These are phyloP conservation scores for Guadua angustifolia DNA, from an alignment of 176 grass and related monocot species.

Conservation along the genomic window DNA sequence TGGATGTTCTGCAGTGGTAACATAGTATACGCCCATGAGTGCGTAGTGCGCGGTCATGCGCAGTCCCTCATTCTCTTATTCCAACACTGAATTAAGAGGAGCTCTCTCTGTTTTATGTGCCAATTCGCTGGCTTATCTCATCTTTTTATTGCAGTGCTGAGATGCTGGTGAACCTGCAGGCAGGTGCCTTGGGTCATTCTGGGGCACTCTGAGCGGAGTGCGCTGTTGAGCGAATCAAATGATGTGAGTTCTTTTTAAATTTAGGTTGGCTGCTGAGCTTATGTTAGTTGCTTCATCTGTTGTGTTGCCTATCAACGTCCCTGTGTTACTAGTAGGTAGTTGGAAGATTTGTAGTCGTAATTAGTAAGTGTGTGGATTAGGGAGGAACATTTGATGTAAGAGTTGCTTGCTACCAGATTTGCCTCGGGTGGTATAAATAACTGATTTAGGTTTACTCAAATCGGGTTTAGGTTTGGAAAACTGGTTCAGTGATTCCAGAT, in stretches of 20 bases:
- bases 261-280: neutral
- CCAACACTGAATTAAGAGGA: neutral
- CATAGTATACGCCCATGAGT: neutral
- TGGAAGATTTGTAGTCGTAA: neutral
- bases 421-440: too few relatives aligned
- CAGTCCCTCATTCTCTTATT: neutral
- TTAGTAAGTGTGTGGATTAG: neutral
- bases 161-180: conserved; percentile 78
- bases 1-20: neutral
- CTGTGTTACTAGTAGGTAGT: neutral
- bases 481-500: neutral
- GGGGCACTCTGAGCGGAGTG: conserved; percentile 86
- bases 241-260: conserved; percentile 47
- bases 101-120: neutral
- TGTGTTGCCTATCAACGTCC: neutral
- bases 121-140: conserved; percentile 5
- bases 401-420: neutral
- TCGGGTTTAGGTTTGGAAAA: neutral
- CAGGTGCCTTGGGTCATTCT: conserved; percentile 88
- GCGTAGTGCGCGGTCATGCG: neutral
- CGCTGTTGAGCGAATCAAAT: conserved; percentile 75
- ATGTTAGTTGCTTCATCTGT: neutral
- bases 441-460: neutral
- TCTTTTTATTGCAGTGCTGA: conserved; percentile 57
- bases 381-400: neutral